Evolutionary conservation across 208 protist species (phyloP).

Genomic region (Wallacemonas collosoma): DNA sequence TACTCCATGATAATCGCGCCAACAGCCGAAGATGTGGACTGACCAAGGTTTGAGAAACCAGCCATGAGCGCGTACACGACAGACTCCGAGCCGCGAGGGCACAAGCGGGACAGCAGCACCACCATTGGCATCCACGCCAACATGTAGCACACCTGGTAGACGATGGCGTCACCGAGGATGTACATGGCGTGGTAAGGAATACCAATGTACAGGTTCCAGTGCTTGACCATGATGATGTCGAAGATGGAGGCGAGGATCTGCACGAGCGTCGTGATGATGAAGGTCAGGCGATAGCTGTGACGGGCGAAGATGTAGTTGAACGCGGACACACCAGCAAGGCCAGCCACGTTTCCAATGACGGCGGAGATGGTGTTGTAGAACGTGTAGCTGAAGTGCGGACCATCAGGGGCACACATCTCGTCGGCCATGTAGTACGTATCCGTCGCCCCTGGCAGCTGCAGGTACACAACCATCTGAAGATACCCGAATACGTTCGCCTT

Average conservation of each 20-base stretch:
- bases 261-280: constrained; percentile 50
- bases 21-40: constrained; percentile 36
- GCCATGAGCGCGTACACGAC: constrained; percentile 86
- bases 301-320: constrained; percentile 71
- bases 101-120: constrained; percentile 80
- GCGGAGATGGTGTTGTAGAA: constrained; percentile 66
- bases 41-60: constrained; percentile 79
- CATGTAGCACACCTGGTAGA: constrained; percentile 66
- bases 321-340: constrained; percentile 53
- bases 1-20: constrained; percentile 65
- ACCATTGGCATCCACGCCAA: constrained; percentile 75
- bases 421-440: constrained; percentile 65
- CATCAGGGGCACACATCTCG: constrained; percentile 41
- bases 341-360: constrained; percentile 57
- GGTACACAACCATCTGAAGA: constrained; percentile 49
- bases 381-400: constrained; percentile 66
- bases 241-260: constrained; percentile 53
- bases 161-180: constrained; percentile 62
- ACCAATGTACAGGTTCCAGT: constrained; percentile 60
- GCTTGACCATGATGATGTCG: constrained; percentile 77
- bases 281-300: constrained; percentile 55
- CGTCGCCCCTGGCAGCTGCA: constrained; percentile 62
- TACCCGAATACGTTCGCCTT: constrained; percentile 74
- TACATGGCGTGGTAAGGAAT: constrained; percentile 74
- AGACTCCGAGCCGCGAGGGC: constrained; percentile 76